phyloP scores from a whole-genome alignment of 164 flowering plant species.

The grape (Vitis vinifera) region DNA sequence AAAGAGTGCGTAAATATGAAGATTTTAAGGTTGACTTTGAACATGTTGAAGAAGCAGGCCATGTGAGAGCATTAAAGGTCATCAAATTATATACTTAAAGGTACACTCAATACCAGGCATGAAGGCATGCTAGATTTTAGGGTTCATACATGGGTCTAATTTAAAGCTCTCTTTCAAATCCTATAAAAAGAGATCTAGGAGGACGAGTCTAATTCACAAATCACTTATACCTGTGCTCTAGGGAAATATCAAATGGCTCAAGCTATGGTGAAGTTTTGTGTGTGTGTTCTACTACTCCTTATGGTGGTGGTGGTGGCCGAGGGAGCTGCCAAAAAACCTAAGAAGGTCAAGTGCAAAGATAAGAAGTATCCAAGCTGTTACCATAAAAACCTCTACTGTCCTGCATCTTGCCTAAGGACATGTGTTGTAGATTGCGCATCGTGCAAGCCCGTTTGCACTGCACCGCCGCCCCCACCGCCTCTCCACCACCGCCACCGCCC shows the following conservation, averaged over 20 bases:
- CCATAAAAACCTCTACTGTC: conserved; percentile 18
- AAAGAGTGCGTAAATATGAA: no score
- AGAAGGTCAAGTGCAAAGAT: conserved; percentile 32
- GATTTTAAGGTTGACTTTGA: no score
- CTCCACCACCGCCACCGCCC: not conserved
- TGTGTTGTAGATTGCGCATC: conserved; percentile 29
- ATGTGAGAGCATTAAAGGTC: no score
- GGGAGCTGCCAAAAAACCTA: conserved; percentile 18
- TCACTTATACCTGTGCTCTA: not conserved
- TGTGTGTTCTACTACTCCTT: conserved; percentile 5
- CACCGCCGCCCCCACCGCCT: conserved; percentile 14
- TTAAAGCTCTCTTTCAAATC: no score
- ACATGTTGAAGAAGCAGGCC: no score
- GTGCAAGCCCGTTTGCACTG: conserved; percentile 30
- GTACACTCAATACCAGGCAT: no score
- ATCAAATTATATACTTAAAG: no score
- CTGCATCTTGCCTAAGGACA: conserved; percentile 21
- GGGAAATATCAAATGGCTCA: not conserved
- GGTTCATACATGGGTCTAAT: no score
- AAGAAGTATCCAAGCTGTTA: conserved; percentile 20
- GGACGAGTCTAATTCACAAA: no score
- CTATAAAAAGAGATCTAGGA: no score
- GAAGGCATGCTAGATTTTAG: no score
- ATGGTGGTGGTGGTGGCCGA: conserved; percentile 3
- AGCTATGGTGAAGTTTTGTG: conserved; percentile 6